Evolutionary conservation across 2,329 filamentous ascomycete species (phyloP).

Genomic region (Colletotrichum sp.): DNA sequence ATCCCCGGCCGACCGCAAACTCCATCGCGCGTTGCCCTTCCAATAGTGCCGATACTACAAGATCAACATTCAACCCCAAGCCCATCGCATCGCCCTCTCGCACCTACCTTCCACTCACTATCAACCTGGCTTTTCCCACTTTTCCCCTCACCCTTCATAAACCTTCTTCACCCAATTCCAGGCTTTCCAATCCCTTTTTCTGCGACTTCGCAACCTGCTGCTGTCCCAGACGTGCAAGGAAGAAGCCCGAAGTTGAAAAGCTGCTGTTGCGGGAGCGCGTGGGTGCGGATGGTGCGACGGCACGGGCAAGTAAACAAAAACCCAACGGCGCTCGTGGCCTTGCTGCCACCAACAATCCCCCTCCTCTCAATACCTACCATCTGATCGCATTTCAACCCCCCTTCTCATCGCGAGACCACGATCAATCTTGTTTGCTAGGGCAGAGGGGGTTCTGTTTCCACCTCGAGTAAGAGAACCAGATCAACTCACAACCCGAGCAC

Average conservation of each 20-base stretch:
- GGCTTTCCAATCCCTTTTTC: background rate
- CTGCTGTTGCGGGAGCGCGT: background rate
- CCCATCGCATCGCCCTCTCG: background rate
- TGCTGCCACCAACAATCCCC: background rate
- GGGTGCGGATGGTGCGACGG: conserved; percentile 4
- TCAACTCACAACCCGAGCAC: background rate
- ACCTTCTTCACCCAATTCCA: background rate
- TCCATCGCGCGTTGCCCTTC: conserved; percentile 14
- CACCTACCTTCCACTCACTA: background rate
- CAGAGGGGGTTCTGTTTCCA: background rate
- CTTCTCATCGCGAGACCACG: background rate
- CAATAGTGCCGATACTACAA: conserved; percentile 7
- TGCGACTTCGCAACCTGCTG: background rate
- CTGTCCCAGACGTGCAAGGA: background rate
- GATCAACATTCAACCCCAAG: conserved; percentile 8
- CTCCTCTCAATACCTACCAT: background rate
- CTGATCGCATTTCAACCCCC: background rate
- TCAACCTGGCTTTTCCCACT: background rate
- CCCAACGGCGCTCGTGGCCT: background rate
- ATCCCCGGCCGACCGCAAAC: background rate
- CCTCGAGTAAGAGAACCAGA: background rate
- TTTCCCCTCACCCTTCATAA: background rate
- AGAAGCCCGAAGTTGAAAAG: conserved; percentile 9
- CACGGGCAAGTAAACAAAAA: conserved; percentile 16
- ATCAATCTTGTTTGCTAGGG: background rate